A percentile compares a stretch with the other conserved stretches of the same genome.
Evolutionary conservation across 371 early-diverging fungal genomes (phyloP).

Genomic region (Capillidium heterosporum): DNA sequence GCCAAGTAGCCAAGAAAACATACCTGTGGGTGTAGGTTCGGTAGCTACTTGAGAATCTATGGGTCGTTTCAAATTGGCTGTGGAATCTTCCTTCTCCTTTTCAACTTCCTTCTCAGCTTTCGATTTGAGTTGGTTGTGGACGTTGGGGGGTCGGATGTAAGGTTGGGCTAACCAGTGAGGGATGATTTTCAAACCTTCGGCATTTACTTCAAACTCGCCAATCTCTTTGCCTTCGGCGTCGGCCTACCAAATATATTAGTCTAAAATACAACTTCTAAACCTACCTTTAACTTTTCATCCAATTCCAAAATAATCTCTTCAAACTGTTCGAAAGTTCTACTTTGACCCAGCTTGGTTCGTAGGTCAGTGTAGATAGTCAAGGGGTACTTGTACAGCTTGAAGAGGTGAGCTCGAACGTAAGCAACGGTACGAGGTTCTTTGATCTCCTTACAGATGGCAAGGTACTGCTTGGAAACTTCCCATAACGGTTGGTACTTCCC

Average conservation of each 20-base stretch:
- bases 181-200: conserved; percentile 38
- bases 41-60: background rate
- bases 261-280: background rate
- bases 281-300: conserved; percentile 26
- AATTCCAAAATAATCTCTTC: conserved; percentile 28
- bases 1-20: too few relatives aligned
- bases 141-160: conserved; percentile 34
- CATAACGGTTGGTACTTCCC: conserved; percentile 42
- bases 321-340: conserved; percentile 38
- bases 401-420: conserved; percentile 72
- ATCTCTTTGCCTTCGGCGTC: conserved; percentile 11
- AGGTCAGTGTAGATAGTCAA: conserved; percentile 62
- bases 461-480: conserved; percentile 70
- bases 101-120: background rate
- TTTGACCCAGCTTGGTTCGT: conserved; percentile 44
- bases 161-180: conserved; percentile 62
- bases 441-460: conserved; percentile 44
- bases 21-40: background rate
- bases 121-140: background rate
- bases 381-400: conserved; percentile 74
- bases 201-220: conserved; percentile 21
- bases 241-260: conserved; percentile 10
- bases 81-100: background rate
- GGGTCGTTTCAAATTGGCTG: background rate
- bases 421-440: conserved; percentile 32